A percentile compares a stretch with the other conserved stretches of the same genome.
Conservation (phyloP, 768 basidiomycete genomes). For the Phaeolepiota aurea region DNA sequence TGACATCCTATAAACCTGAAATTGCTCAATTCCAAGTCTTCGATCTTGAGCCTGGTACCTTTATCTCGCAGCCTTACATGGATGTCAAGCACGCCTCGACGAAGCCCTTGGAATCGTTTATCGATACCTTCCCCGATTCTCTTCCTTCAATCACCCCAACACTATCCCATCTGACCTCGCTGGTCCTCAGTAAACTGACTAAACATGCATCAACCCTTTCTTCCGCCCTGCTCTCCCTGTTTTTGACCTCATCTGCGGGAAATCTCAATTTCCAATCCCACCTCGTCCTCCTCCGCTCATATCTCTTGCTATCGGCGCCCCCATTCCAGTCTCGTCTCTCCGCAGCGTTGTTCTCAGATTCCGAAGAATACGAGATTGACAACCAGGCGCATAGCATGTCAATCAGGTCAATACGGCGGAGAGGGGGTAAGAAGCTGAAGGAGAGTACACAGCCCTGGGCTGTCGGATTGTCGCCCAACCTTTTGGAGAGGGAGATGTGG, state of each 20-base stretch:
- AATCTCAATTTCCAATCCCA: constrained; percentile 66
- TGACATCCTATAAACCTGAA: constrained; percentile 18
- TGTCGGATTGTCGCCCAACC: constrained; percentile 63
- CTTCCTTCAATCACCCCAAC: constrained; percentile 63
- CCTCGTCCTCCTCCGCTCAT: constrained; percentile 62
- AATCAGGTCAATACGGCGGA: constrained; percentile 23
- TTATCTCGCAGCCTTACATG: constrained; percentile 16
- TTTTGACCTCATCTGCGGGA: constrained; percentile 47
- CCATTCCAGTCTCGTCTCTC: constrained; percentile 66
- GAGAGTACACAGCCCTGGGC: constrained; percentile 37
- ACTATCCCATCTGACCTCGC: constrained; percentile 49
- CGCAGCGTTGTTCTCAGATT: constrained; percentile 72
- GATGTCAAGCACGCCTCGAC: constrained; percentile 17
- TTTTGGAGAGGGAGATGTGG: constrained; percentile 75
- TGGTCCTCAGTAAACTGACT: constrained; percentile 55
- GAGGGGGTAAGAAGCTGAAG: constrained; percentile 15
- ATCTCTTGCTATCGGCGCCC: constrained; percentile 64
- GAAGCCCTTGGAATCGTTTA: constrained; percentile 34
- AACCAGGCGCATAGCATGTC: constrained; percentile 23
- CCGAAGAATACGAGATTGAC: constrained; percentile 38
- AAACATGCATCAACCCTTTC: constrained; percentile 60
- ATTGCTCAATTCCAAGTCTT: constrained; percentile 46
- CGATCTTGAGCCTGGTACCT: constrained; percentile 57
- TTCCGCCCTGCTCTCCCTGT: constrained; percentile 53
- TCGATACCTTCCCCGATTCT: constrained; percentile 45